Evolutionary conservation across 1,284 basidiomycete genomes (phyloP).

Genomic region (Puccinia hordei): DNA sequence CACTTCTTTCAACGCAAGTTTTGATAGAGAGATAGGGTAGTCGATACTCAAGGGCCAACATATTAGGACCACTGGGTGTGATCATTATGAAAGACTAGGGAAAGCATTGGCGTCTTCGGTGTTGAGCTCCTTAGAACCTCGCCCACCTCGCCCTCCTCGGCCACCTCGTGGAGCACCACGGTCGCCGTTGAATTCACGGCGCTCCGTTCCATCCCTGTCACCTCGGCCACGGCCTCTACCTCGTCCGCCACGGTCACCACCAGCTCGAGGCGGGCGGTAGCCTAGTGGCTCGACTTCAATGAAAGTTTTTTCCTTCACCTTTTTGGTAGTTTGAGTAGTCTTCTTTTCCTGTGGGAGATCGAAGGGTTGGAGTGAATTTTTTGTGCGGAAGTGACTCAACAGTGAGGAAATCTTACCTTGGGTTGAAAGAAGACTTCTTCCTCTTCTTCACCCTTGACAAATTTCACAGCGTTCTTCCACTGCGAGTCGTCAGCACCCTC

Average conservation of each 20-base stretch:
- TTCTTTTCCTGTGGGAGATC: conserved; percentile 42
- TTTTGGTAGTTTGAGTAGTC: conserved; percentile 26
- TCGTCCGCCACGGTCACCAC: conserved; percentile 44
- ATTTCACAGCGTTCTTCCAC: conserved; percentile 49
- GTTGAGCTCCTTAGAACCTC: conserved; percentile 40
- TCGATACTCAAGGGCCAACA: not conserved
- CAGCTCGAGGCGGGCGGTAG: conserved; percentile 45
- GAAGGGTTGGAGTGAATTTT: too few relatives aligned
- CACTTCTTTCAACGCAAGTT: conserved; percentile 14
- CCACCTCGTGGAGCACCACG: conserved; percentile 34
- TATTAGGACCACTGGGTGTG: not conserved
- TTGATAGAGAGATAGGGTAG: not conserved
- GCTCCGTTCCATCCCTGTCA: conserved; percentile 24
- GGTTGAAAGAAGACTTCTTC: conserved; percentile 48
- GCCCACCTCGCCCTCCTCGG: conserved; percentile 30
- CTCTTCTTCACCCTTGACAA: conserved; percentile 41
- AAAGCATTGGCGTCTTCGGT: conserved; percentile 48
- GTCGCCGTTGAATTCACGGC: conserved; percentile 26
- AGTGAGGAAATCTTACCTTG: conserved; percentile 17
- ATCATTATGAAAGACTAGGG: conserved; percentile 39
- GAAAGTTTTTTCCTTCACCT: conserved; percentile 47
- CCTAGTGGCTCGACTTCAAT: conserved; percentile 48
- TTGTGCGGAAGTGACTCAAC: not conserved
- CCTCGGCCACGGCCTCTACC: conserved; percentile 39
- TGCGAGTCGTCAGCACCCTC: conserved; percentile 45